Base-by-base conservation (phyloP, 192 early-diverging fungal genomes). In the Mortierella claussenii region DNA sequence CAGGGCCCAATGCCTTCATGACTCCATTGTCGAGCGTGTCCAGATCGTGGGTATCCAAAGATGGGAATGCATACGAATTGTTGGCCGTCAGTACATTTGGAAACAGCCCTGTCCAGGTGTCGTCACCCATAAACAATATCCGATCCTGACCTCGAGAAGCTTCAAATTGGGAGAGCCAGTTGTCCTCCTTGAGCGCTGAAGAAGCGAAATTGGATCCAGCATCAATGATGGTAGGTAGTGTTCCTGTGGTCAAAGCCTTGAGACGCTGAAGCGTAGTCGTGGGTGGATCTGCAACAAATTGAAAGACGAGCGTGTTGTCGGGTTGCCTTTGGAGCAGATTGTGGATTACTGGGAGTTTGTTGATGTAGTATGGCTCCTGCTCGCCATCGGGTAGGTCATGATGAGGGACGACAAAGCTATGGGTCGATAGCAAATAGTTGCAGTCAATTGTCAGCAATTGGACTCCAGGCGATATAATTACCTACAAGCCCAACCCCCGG, bases 1-100 rank as follows among this genome's bases (percentile, higher is more conserved):
- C 69, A 15, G 80, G 80, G 17, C 55, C 54, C 8, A 82, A 48
- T 20, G 54, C 60, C 56, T 82, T 42, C n/a, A 92, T 62, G 32
- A 97, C 89, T 5, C 92, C 92, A 53, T 96, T 89, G 76, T 99
- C 97, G 7, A 99, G 92, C 0, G 94, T 96, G 61, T 99, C 88
- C 55, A 99, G 81, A 76, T 99, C 97, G 80, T 91, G 91, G 10
- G 97, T 94, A 50, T 91, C 84, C 32, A 92, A 83, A 23, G 87
- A 89, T 4, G 89, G 87, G 49, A 89, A 91, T 1, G 88, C 79
- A 43, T 86, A 85, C 3, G 85, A 84, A 13, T 81, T 81, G 23
- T 82, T 74, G 24, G 73, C 66, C 31, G 84, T 86, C 34, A 88
- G 58, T 20, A 82, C 79, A 0, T 83, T 65, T 0, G 94, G 92